phyloP scores from a whole-genome alignment of 108 stramenopile species.

The Pseudonitzschia pungens region DNA sequence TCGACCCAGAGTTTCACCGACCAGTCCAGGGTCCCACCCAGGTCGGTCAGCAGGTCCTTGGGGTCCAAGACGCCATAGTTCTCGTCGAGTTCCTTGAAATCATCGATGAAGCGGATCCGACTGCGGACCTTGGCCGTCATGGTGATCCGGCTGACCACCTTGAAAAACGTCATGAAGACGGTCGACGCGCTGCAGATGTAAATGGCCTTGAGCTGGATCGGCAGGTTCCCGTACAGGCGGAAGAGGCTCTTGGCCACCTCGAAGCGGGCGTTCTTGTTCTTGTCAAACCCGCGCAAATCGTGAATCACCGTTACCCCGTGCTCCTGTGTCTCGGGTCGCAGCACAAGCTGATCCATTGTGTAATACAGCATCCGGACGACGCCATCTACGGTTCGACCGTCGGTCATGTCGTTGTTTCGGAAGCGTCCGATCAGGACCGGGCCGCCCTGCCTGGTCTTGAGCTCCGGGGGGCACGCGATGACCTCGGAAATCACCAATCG shows the following conservation, averaged over 20 bases:
- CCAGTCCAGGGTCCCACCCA: slow-evolving; percentile 31
- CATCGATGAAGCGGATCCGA: slow-evolving; percentile 32
- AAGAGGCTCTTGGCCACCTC: slow-evolving; percentile 33
- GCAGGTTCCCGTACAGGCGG: slow-evolving; percentile 38
- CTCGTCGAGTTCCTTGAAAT: slow-evolving; percentile 18
- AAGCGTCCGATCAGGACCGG: slow-evolving; percentile 37
- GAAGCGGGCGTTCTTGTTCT: slow-evolving; percentile 26
- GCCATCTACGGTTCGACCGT: slow-evolving; percentile 36
- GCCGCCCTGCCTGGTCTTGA: slow-evolving; percentile 25
- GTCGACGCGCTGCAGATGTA: slow-evolving; percentile 40
- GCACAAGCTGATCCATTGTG: slow-evolving; percentile 37
- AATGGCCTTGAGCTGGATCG: slow-evolving; percentile 33
- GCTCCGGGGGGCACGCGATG: slow-evolving; percentile 22
- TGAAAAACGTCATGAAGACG: slow-evolving; percentile 28
- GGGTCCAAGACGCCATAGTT: slow-evolving; percentile 21
- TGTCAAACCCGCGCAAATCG: slow-evolving; percentile 33
- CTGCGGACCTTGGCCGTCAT: slow-evolving; percentile 34
- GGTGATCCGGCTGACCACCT: slow-evolving; percentile 15
- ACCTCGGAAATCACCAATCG: slow-evolving; percentile 31
- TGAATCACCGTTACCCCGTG: slow-evolving; percentile 37
- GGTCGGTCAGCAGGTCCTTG: slow-evolving; percentile 24
- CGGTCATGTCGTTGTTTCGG: slow-evolving; percentile 44
- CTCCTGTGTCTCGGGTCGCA: slow-evolving; percentile 21
- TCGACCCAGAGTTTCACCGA: slow-evolving; percentile 30
- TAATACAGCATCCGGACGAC: slow-evolving; percentile 39